phyloP scores from a whole-genome alignment of 2,329 filamentous ascomycete genomes.

The Hypoxylon sp. region DNA sequence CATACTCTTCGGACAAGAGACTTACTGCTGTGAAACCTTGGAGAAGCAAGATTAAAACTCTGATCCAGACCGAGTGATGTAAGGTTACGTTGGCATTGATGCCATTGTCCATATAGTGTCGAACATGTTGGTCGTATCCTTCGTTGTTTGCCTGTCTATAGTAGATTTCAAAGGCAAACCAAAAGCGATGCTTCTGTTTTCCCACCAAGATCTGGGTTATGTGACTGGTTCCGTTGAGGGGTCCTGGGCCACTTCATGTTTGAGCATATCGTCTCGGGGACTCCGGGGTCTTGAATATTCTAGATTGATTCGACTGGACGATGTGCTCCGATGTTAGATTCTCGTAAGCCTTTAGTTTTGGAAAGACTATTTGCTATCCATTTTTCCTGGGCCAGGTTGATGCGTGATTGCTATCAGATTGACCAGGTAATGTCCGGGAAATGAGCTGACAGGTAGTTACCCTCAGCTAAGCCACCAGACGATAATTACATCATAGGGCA shows the following conservation, averaged over 20 bases:
- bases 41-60: not conserved
- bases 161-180: not conserved
- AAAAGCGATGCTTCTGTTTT: not conserved
- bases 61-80: not conserved
- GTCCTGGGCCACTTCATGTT: not conserved
- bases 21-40: not conserved
- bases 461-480: conserved; percentile 30
- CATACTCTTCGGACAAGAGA: not conserved
- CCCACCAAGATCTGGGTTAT: not conserved
- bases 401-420: not conserved
- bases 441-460: conserved; percentile 20
- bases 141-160: not conserved
- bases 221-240: not conserved
- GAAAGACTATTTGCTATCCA: not conserved
- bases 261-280: not conserved
- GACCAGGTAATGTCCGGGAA: conserved; percentile 11
- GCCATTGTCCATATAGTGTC: not conserved
- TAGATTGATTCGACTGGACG: not conserved
- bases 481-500: conserved; percentile 14
- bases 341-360: not conserved
- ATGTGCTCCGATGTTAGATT: not conserved
- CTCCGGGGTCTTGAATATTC: not conserved
- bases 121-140: not conserved
- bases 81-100: not conserved
- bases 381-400: not conserved